A percentile compares a stretch with the other conserved stretches of the same genome.
These are phyloP conservation scores for Plasmodium chabaudi DNA, from an alignment of 169 alveolate genomes.

Conservation along the genomic window DNA sequence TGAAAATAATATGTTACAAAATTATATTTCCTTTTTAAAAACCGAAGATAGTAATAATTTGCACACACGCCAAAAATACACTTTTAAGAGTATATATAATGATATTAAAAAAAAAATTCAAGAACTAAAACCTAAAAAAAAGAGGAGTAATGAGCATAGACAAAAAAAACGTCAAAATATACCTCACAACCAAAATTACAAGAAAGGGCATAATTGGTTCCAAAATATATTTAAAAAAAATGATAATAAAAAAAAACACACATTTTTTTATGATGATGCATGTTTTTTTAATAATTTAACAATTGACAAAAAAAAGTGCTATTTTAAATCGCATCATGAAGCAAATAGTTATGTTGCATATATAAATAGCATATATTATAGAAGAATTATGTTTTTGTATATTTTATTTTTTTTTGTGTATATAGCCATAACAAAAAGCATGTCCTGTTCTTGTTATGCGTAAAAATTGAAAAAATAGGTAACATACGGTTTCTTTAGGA, in stretches of 20 bases:
- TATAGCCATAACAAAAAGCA: not conserved
- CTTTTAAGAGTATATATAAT: constrained; percentile 23
- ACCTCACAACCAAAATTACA: not conserved
- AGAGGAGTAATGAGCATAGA: not conserved
- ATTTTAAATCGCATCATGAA: constrained; percentile 27
- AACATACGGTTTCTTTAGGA: no score
- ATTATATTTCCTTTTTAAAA: constrained; percentile 22
- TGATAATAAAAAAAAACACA: not conserved
- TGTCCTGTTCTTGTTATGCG: not conserved
- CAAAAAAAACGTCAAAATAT: not conserved
- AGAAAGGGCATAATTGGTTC: not conserved
- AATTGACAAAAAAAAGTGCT: constrained; percentile 21
- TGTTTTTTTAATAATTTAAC: not conserved
- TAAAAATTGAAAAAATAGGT: no score
- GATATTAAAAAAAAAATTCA: constrained; percentile 11
- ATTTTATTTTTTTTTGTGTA: constrained; percentile 27
- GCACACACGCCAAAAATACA: constrained; percentile 16
- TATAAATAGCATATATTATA: constrained; percentile 42
- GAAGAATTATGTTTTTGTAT: constrained; percentile 41
- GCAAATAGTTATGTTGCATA: constrained; percentile 42
- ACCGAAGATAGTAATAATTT: constrained; percentile 13
- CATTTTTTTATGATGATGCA: constrained; percentile 3
- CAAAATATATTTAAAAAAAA: constrained; percentile 8
- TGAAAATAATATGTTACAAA: constrained; percentile 35
- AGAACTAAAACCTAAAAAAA: constrained; percentile 9